Evolutionary conservation across 164 flowering plant species (phyloP).

Genomic region (Liquidambar formosana): DNA sequence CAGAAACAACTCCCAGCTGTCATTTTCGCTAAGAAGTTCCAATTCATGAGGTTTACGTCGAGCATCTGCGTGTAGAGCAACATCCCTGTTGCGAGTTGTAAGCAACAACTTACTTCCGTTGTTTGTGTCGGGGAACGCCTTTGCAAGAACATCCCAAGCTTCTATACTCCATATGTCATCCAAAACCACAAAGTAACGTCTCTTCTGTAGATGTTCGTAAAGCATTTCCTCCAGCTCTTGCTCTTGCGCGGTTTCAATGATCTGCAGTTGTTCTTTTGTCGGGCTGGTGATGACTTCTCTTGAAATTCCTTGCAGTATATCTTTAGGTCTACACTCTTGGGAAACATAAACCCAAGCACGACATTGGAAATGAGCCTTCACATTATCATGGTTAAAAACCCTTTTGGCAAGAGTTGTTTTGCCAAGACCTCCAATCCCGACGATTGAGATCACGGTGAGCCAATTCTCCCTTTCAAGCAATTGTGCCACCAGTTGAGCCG

Average conservation of each 20-base stretch:
- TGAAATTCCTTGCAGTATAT: no score
- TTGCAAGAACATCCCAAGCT: background rate
- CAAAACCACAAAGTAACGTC: slow-evolving; percentile 7
- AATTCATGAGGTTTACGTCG: background rate
- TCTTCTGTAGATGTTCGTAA: background rate
- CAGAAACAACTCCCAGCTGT: slow-evolving; percentile 15
- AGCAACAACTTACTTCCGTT: slow-evolving; percentile 13
- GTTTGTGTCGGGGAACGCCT: background rate
- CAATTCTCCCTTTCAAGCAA: background rate
- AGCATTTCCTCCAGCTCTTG: background rate
- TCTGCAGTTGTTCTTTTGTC: no score
- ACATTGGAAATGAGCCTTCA: background rate
- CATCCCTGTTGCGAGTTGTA: slow-evolving; percentile 8
- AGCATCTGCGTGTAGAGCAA: slow-evolving; percentile 3
- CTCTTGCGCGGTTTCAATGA: no score
- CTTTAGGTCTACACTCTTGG: background rate
- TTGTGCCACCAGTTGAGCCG: background rate
- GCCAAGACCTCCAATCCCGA: background rate
- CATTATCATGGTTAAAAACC: background rate
- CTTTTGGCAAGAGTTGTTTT: background rate
- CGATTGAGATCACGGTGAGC: background rate
- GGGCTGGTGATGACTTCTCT: no score
- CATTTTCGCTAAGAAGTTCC: background rate
- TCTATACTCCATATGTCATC: slow-evolving; percentile 9
- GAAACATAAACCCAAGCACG: background rate